These are phyloP conservation scores for Epichloe sylvatica DNA, from an alignment of 2,329 filamentous ascomycete species.

Conservation along the genomic window DNA sequence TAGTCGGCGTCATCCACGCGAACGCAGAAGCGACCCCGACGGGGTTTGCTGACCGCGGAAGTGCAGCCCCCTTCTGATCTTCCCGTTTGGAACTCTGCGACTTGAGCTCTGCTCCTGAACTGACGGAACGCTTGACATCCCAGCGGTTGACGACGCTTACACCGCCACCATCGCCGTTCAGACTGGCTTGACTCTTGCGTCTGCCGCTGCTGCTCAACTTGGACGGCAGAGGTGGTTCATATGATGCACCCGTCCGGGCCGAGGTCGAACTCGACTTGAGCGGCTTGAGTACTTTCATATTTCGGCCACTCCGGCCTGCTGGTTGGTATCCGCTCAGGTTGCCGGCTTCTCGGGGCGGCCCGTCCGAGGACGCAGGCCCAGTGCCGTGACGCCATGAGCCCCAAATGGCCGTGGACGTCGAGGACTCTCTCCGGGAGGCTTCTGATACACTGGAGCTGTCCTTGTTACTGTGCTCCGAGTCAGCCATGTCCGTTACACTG, in stretches of 20 bases:
- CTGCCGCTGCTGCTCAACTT: constrained; percentile 35
- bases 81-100: constrained; percentile 24
- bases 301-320: constrained; percentile 44
- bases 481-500: constrained; percentile 11
- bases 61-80: constrained; percentile 23
- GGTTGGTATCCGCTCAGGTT: constrained; percentile 57
- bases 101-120: constrained; percentile 26
- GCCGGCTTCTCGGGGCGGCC: constrained; percentile 35
- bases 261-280: constrained; percentile 48
- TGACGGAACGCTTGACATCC: constrained; percentile 39
- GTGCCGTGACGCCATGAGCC: constrained; percentile 54
- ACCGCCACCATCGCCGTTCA: constrained; percentile 15
- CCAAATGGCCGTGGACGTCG: constrained; percentile 48
- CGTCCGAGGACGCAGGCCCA: constrained; percentile 34
- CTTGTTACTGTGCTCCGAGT: constrained; percentile 13
- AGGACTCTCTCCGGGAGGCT: constrained; percentile 29
- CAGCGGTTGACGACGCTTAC: constrained; percentile 27
- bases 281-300: constrained; percentile 85
- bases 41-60: constrained; percentile 59
- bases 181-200: constrained; percentile 37
- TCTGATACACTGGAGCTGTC: constrained; percentile 17
- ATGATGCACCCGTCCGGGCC: constrained; percentile 34
- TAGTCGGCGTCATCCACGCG: constrained; percentile 63
- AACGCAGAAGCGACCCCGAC: constrained; percentile 89
- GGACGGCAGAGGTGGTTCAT: constrained; percentile 35